Evolutionary conservation across 345 rosid species (phyloP).

Genomic region (Xanthoceras sorbifolium): DNA sequence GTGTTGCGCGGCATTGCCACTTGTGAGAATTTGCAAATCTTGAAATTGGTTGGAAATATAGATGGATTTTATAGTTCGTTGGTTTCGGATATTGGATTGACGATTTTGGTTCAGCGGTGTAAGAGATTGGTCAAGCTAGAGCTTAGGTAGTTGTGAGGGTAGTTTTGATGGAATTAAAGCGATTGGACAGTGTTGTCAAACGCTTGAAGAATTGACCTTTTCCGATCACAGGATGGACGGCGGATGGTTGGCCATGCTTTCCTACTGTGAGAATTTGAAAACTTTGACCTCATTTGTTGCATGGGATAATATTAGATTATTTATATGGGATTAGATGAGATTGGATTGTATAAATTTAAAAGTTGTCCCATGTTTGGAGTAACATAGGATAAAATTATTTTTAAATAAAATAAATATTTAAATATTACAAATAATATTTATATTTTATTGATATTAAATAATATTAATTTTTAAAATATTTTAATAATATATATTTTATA

Average conservation of each 20-base stretch:
- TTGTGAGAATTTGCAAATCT: slow-evolving; percentile 78
- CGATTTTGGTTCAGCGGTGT: slow-evolving; percentile 90
- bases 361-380: too few species aligned
- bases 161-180: slow-evolving; percentile 95
- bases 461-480: too few species aligned
- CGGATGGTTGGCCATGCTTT: slow-evolving; percentile 87
- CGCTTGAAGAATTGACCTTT: slow-evolving; percentile 87
- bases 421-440: too few species aligned
- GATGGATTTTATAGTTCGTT: slow-evolving; percentile 62
- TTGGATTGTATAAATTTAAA: too few species aligned
- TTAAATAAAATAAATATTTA: too few species aligned
- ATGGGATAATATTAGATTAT: too few species aligned
- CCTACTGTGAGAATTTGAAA: slow-evolving; percentile 86
- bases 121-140: slow-evolving; percentile 89
- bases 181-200: slow-evolving; percentile 88
- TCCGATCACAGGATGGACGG: slow-evolving; percentile 88
- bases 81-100: slow-evolving; percentile 90
- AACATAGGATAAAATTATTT: too few species aligned
- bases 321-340: too few species aligned
- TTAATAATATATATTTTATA: too few species aligned
- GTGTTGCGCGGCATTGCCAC: slow-evolving; percentile 78
- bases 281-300: too few species aligned
- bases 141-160: slow-evolving; percentile 83
- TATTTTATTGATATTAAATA: too few species aligned
- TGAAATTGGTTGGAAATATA: slow-evolving; percentile 67